Evolutionary conservation across 108 stramenopile species (phyloP).

Genomic region (Cyclotella baltica): DNA sequence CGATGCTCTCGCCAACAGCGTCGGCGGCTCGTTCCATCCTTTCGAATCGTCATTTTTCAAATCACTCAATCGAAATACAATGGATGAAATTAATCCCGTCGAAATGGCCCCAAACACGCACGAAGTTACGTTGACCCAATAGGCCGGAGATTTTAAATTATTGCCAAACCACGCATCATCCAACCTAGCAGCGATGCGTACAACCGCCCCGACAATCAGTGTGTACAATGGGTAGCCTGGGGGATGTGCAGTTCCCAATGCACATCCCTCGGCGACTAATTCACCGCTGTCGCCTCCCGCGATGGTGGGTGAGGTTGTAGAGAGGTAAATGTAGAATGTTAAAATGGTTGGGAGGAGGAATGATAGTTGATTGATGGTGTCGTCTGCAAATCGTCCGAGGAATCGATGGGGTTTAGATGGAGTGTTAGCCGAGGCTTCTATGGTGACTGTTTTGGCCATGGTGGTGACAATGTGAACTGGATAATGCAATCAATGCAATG

Average conservation of each 20-base stretch:
- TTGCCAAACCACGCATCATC: conserved; percentile 2
- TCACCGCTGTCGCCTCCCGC: conserved; percentile 80
- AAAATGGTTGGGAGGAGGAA: background rate
- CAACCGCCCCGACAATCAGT: conserved; percentile 47
- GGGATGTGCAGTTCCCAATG: conserved; percentile 79
- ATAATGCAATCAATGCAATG: no score
- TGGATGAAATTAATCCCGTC: conserved; percentile 33
- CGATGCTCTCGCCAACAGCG: conserved; percentile 7
- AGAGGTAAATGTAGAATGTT: conserved; percentile 39
- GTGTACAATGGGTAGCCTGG: conserved; percentile 83
- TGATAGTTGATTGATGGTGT: background rate
- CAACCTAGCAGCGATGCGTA: background rate
- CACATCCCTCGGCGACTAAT: conserved; percentile 81
- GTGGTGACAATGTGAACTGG: no score
- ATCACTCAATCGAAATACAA: conserved; percentile 20
- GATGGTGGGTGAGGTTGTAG: conserved; percentile 58
- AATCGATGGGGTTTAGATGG: no score
- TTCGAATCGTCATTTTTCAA: background rate
- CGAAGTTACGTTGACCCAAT: conserved; percentile 37
- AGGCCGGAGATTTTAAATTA: conserved; percentile 10
- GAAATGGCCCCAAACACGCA: conserved; percentile 48
- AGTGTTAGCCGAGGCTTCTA: no score
- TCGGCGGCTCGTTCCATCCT: background rate
- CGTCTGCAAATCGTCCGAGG: no score
- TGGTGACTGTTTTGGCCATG: no score